Percentiles rank a stretch among this genome's conserved stretches.
phyloP scores from a whole-genome alignment of 2,329 filamentous ascomycete genomes.

The Trichoderma oligosporum region DNA sequence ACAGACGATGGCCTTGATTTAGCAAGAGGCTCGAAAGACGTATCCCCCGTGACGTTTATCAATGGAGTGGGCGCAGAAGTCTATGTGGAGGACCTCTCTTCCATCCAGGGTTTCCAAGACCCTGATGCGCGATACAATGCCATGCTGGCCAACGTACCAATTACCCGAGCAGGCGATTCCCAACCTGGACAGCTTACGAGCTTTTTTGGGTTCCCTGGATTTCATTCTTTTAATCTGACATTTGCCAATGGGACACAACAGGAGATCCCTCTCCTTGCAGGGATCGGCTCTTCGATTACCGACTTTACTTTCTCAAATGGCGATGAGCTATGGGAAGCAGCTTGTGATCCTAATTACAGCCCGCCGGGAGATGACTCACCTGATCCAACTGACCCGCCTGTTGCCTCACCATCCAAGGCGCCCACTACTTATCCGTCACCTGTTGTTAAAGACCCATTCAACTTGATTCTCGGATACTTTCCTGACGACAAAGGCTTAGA shows the following conservation, averaged over 20 bases:
- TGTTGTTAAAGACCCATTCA: constrained; percentile 1
- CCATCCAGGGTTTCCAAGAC: constrained; percentile 18
- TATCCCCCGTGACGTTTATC: constrained; percentile 21
- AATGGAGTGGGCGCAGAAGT: constrained; percentile 20
- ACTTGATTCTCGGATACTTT: not conserved
- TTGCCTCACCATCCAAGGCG: not conserved
- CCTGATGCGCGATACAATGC: constrained; percentile 22
- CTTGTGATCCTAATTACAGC: not conserved
- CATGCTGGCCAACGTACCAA: not conserved
- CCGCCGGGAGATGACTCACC: not conserved
- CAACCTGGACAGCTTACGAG: not conserved
- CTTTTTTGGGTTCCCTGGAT: not conserved
- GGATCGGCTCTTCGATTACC: not conserved
- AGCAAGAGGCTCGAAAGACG: not conserved
- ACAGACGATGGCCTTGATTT: not conserved
- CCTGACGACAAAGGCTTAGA: not conserved
- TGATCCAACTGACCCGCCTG: not conserved
- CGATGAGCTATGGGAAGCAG: not conserved
- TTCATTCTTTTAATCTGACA: constrained; percentile 9
- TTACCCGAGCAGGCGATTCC: not conserved
- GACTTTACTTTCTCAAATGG: not conserved
- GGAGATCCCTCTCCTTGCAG: not conserved
- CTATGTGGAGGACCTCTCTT: constrained; percentile 17
- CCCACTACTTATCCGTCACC: constrained; percentile 7
- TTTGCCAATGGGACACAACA: not conserved